Conservation (phyloP, 768 basidiomycete genomes). For the Tulasnella sp. region DNA sequence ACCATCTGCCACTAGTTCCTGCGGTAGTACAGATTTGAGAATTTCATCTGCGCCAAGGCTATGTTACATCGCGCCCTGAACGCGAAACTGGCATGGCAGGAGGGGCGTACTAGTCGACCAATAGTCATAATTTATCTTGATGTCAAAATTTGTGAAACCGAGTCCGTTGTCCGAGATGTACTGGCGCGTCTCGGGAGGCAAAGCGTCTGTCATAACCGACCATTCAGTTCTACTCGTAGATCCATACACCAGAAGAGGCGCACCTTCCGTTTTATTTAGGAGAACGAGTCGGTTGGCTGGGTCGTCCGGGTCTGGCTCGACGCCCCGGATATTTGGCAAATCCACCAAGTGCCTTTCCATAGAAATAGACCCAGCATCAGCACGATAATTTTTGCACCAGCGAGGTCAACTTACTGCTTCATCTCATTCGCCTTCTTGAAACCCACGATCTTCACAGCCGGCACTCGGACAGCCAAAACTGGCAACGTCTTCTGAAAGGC, state of each 20-base stretch:
- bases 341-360: slow-evolving; percentile 56
- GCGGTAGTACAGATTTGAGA: slow-evolving; percentile 74
- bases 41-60: slow-evolving; percentile 62
- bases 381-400: not conserved
- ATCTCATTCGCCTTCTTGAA: slow-evolving; percentile 58
- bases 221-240: not conserved
- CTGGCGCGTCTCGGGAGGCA: not conserved
- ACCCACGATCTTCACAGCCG: slow-evolving; percentile 51
- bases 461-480: slow-evolving; percentile 64
- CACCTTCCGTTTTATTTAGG: slow-evolving; percentile 40
- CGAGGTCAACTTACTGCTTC: slow-evolving; percentile 48
- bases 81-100: not conserved
- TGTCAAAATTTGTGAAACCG: slow-evolving; percentile 34
- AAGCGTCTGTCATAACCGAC: not conserved
- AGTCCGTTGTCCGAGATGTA: slow-evolving; percentile 57
- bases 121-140: slow-evolving; percentile 76
- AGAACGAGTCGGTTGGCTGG: slow-evolving; percentile 62
- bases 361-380: not conserved
- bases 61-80: not conserved
- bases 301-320: slow-evolving; percentile 51
- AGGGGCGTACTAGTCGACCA: slow-evolving; percentile 73
- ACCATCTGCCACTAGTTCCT: slow-evolving; percentile 61
- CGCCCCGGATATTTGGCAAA: slow-evolving; percentile 62
- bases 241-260: not conserved
- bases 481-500: slow-evolving; percentile 64